Evolutionary conservation across 345 rosid genomes (phyloP), one percentile per base, ranked within the genome.

Genomic region (Eucalyptus regnans): DNA sequence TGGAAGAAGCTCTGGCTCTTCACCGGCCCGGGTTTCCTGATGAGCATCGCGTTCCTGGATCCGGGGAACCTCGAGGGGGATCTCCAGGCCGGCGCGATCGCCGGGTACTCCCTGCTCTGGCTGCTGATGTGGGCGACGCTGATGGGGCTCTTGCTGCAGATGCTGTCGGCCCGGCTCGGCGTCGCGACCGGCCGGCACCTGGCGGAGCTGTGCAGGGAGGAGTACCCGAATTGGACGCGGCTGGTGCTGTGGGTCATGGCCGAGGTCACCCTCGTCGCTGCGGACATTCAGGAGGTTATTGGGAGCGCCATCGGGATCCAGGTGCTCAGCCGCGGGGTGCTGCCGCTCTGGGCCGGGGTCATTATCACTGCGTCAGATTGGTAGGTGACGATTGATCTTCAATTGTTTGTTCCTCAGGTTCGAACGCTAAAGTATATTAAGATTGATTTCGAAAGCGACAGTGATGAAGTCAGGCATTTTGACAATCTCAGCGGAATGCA

Each of bases 51-150:
- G 86, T 96, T 97, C 89, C 90, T 97, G 88, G 99, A 97, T 94
- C 99, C 98, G 23, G 99, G 99, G 86, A 97, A 96, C 92, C 88
- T 97, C 66, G 99, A 97, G 68, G 99, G 99, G 76, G 99, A 96
- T 95, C 97, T 97, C 22, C 99, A 97, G 94, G 96, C 98, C 20
- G 99, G 99, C 17, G 98, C 99, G 5, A 92, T 96, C 46, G 99
- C 98, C 12, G 99, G 99, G 5, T 97, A 97, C 90, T 95, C 99
- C 54, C 91, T 97, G 80, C 92, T 96, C 3, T 97, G 99, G 99
- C 91, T 97, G 50, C 90, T 97, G 90, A 88, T 96, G 97, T 96
- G 97, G 99, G 98, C 99, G 29, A 97, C 99, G 3, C 33, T 91
- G 15, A 97, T 95, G 98, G 99, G 99, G 6, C 90, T 96, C 66